phyloP scores from a whole-genome alignment of 1,139 yeast genomes.

The Candida glucosophila region DNA sequence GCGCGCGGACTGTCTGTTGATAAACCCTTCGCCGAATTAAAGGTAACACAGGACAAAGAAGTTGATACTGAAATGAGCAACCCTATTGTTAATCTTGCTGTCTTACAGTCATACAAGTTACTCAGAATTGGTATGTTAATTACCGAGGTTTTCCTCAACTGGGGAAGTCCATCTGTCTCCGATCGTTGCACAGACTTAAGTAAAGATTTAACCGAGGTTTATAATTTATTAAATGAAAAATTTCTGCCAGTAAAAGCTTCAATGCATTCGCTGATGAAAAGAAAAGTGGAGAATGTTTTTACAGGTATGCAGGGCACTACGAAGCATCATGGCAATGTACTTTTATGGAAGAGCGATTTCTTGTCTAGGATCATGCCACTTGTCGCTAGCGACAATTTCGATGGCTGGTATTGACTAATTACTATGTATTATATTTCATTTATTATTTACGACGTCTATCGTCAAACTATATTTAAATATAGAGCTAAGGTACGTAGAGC shows the following conservation, averaged over 20 bases:
- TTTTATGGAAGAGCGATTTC: constrained; percentile 28
- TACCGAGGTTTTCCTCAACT: constrained; percentile 20
- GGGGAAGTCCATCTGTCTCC: constrained; percentile 17
- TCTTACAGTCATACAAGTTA: constrained; percentile 26
- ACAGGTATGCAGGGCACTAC: no score
- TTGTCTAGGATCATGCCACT: constrained; percentile 18
- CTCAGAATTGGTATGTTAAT: constrained; percentile 28
- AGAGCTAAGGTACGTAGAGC: no score
- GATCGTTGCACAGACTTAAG: constrained; percentile 26
- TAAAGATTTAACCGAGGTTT: constrained; percentile 30
- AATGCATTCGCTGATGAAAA: constrained; percentile 17
- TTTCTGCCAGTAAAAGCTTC: constrained; percentile 12
- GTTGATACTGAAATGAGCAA: no score
- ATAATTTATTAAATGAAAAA: constrained; percentile 23
- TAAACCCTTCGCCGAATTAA: no score
- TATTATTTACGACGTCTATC: no score
- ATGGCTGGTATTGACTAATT: constrained; percentile 27
- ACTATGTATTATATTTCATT: constrained; percentile 1
- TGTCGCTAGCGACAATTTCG: constrained; percentile 23
- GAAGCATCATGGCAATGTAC: no score
- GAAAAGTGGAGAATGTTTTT: constrained; percentile 12
- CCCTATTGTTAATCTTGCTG: constrained; percentile 29
- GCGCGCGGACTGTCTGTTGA: constrained; percentile 6
- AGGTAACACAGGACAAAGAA: no score
- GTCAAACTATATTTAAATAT: no score